Base-by-base conservation (phyloP, 768 basidiomycete genomes). In the Pholiota conissans region DNA sequence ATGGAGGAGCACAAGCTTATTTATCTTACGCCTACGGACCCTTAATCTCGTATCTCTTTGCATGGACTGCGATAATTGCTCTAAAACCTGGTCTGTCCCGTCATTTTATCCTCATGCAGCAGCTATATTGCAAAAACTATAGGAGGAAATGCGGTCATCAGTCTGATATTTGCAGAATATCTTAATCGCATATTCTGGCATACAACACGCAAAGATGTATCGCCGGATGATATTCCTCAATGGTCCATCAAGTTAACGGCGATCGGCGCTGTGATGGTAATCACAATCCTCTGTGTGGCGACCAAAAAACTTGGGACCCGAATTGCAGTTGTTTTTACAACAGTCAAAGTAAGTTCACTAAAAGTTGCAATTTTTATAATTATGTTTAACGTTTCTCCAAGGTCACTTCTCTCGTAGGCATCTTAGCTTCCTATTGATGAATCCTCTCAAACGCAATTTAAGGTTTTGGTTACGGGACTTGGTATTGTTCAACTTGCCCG, bases 191-290 rank as follows among this genome's bases (percentile, higher is more conserved):
- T 98, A 45, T 82, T 96, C 62, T 95, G 86, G 79, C 89, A 91
- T 65, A 81, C 80, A 30, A 82, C 86, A n/a, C 79, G 82, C 58
- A 78, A 80, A 58, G 84, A 91, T 57, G 82, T 84, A 70, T 87
- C 90, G 54, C 85, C 89, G 18, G 85, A 88, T 65, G 84, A 82
- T 35, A 85, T 97, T 51, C 94, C 96, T 26, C 84, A 90, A 63
- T 93, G 94, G 91, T 85, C 92, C 24, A 92, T 92, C 75, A 96
- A 95, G 76, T 73, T 95, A 57, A 91, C 90, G 35, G 96, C 93
- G 4, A 71, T 82, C 49, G 77, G 78, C 46, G 91, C 93, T 56
- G 82, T 98, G 35, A 58, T 87, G 2, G 47, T 88, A 26, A 87
- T 96, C 20, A 86, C 88, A 1, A 60, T 83, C n/a, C 75, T 98